Evolutionary conservation across 163 green algal species (phyloP).

Genomic region (Chlamydomonas reinhardtii): DNA sequence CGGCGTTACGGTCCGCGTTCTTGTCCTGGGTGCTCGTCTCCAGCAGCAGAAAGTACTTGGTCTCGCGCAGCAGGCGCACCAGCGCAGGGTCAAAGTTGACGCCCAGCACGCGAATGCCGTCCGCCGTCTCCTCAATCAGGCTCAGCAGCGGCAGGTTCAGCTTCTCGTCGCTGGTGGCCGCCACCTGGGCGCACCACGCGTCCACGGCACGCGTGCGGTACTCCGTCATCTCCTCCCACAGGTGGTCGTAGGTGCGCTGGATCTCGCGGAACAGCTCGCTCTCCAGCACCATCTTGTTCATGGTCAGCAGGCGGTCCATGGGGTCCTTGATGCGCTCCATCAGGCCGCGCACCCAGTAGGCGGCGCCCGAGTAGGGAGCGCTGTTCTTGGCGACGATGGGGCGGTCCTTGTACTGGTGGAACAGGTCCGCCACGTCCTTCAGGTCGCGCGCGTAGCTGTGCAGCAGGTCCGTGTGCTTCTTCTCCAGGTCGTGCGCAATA

Average conservation of each 20-base stretch:
- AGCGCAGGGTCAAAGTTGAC: slow-evolving; percentile 96
- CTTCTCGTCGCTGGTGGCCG: slow-evolving; percentile 82
- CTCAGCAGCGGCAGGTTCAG: slow-evolving; percentile 88
- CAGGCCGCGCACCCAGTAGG: slow-evolving; percentile 88
- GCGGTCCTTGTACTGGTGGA: slow-evolving; percentile 61
- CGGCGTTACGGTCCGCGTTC: slow-evolving; percentile 29
- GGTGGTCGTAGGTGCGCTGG: slow-evolving; percentile 67
- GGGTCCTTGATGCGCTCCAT: slow-evolving; percentile 86
- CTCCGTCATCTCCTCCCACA: slow-evolving; percentile 77
- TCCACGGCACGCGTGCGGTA: slow-evolving; percentile 77
- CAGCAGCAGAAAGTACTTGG: slow-evolving; percentile 91
- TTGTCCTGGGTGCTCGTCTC: slow-evolving; percentile 61
- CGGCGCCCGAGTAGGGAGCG: slow-evolving; percentile 80
- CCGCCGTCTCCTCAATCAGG: slow-evolving; percentile 48
- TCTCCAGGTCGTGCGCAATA: slow-evolving; percentile 84
- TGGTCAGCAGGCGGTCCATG: slow-evolving; percentile 70
- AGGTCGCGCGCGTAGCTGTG: slow-evolving; percentile 76
- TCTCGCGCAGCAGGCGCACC: slow-evolving; percentile 88
- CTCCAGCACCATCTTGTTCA: slow-evolving; percentile 82
- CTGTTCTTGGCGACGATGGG: slow-evolving; percentile 76
- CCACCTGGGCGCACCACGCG: slow-evolving; percentile 79
- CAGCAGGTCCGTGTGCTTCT: slow-evolving; percentile 86
- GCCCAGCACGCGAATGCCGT: slow-evolving; percentile 58
- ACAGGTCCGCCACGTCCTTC: slow-evolving; percentile 76
- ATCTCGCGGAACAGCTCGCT: slow-evolving; percentile 80